phyloP scores from a whole-genome alignment of 306 rosid genomes.

The Hippophae tibetana region DNA sequence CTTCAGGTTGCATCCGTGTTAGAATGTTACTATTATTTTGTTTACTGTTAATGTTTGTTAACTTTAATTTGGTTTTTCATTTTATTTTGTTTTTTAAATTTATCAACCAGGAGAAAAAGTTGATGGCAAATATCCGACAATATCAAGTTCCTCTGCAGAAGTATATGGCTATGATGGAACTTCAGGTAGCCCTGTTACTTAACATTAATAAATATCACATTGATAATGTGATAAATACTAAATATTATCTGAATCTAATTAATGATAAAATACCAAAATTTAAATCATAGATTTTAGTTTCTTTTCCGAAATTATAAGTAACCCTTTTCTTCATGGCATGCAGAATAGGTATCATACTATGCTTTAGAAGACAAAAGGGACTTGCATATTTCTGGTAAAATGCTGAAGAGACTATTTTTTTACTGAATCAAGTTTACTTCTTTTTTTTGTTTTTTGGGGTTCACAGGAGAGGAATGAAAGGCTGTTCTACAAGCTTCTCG shows the following conservation, averaged over 20 bases:
- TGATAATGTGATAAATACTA: background rate
- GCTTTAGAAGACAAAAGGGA: background rate
- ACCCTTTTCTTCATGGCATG: background rate
- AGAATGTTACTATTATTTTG: too few species aligned
- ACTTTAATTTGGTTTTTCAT: background rate
- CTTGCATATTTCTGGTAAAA: background rate
- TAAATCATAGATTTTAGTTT: background rate
- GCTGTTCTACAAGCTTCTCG: constrained; percentile 73
- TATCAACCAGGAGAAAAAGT: constrained; percentile 57
- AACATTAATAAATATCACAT: background rate
- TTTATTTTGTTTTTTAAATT: constrained; percentile 6
- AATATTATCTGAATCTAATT: background rate
- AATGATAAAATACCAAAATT: background rate
- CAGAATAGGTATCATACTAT: background rate
- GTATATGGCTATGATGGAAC: constrained; percentile 77
- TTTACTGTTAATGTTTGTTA: background rate
- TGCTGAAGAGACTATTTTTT: background rate
- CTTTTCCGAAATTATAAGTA: too few species aligned
- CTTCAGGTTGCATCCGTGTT: constrained; percentile 57
- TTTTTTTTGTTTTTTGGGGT: constrained; percentile 15
- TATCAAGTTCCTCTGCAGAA: constrained; percentile 81
- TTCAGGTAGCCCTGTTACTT: constrained; percentile 45
- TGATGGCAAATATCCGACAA: constrained; percentile 55
- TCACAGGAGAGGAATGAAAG: constrained; percentile 88
- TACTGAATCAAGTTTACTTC: background rate